A percentile compares a stretch with the other conserved stretches of the same genome.
phyloP scores from a whole-genome alignment of 106 monocot genomes.

The Dendrobium catenatum region DNA sequence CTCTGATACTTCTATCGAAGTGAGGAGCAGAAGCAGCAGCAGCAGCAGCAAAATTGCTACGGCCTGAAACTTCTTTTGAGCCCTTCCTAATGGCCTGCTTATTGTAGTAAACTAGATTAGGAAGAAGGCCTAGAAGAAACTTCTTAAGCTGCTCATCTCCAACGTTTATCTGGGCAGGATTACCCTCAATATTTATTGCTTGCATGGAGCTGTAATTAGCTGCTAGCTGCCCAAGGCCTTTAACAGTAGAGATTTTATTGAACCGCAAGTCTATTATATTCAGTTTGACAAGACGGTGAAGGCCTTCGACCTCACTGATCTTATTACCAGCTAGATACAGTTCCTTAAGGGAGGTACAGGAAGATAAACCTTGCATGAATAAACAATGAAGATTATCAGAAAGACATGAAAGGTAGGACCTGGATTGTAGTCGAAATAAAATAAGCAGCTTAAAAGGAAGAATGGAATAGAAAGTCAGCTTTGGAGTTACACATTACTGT shows the following conservation, averaged over 20 bases:
- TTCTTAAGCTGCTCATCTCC: conserved; percentile 82
- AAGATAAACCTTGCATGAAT: conserved; percentile 43
- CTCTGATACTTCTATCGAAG: conserved; percentile 7
- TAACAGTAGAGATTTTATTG: conserved; percentile 72
- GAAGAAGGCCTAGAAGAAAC: conserved; percentile 54
- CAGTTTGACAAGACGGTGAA: conserved; percentile 81
- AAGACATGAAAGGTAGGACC: background rate
- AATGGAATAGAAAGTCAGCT: no score
- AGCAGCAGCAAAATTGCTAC: background rate
- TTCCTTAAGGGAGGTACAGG: conserved; percentile 73
- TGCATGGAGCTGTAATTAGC: conserved; percentile 74
- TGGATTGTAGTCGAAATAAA: no score
- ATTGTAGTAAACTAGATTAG: conserved; percentile 62
- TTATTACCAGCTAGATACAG: conserved; percentile 81
- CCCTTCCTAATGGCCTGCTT: conserved; percentile 2
- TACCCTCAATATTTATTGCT: conserved; percentile 64
- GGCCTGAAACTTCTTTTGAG: conserved; percentile 7
- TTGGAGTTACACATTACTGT: no score
- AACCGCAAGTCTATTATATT: conserved; percentile 51
- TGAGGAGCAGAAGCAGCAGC: background rate
- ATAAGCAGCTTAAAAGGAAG: no score
- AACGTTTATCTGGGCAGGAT: conserved; percentile 70
- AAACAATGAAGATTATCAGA: background rate
- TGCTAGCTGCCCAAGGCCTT: conserved; percentile 77
- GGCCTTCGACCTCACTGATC: conserved; percentile 88